Evolutionary conservation across 176 grass and related monocot genomes (phyloP).

Genomic region (Eleusine coracana): DNA sequence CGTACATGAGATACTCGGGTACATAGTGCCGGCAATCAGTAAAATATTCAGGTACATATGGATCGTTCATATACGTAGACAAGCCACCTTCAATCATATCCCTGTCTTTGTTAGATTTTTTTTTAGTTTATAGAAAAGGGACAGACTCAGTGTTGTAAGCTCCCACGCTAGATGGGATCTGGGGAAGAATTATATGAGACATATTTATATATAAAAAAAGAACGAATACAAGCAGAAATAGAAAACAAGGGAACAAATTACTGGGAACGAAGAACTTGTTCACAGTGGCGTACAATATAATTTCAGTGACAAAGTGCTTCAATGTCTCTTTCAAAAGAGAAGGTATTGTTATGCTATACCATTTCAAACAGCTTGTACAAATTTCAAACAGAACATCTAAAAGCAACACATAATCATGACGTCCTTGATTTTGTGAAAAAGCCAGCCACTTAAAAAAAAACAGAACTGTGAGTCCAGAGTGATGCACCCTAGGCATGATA

Average conservation of each 20-base stretch:
- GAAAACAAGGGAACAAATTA: not conserved
- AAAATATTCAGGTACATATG: too few species aligned
- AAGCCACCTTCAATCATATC: too few species aligned
- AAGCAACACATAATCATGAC: conserved; percentile 2
- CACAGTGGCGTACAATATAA: not conserved
- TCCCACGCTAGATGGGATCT: too few species aligned
- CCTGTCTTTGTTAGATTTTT: too few species aligned
- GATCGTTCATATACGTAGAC: too few species aligned
- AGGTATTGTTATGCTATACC: not conserved
- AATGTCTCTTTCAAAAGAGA: not conserved
- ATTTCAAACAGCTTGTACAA: conserved; percentile 2
- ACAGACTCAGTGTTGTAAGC: too few species aligned
- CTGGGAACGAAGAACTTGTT: not conserved
- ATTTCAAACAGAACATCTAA: not conserved
- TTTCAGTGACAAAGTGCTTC: conserved; percentile 5
- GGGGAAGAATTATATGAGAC: too few species aligned
- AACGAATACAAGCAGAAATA: too few species aligned
- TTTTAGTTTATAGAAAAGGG: too few species aligned
- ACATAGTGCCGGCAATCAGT: too few species aligned
- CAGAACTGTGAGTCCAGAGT: conserved; percentile 2
- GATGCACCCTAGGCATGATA: conserved; percentile 24
- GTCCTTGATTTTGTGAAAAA: not conserved
- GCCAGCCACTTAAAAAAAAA: conserved; percentile 1
- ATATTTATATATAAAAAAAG: too few species aligned
- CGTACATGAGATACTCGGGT: too few species aligned